Percentiles rank a stretch among this genome's conserved stretches.
These are phyloP conservation scores for Volvariella surrecta DNA, from an alignment of 1,284 basidiomycete genomes.

Conservation along the genomic window DNA sequence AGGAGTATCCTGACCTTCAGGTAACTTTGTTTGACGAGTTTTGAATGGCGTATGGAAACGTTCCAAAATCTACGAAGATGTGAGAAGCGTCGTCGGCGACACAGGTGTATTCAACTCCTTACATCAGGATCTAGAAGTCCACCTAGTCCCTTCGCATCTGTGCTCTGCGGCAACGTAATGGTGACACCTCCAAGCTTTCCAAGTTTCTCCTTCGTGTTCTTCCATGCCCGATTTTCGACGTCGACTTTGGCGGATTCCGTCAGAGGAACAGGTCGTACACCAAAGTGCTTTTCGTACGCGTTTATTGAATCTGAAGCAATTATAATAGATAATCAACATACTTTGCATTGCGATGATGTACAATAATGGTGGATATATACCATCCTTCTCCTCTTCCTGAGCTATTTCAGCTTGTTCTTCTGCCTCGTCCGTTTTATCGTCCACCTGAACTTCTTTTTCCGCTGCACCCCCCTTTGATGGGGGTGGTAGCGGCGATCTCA, in stretches of 20 bases:
- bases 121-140: conserved; percentile 20
- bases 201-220: conserved; percentile 33
- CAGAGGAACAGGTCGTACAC: conserved; percentile 37
- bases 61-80: conserved; percentile 47
- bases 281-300: conserved; percentile 62
- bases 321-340: conserved; percentile 1
- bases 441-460: conserved; percentile 12
- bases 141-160: conserved; percentile 18
- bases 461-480: conserved; percentile 5
- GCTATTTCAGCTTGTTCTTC: conserved; percentile 14
- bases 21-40: conserved; percentile 40
- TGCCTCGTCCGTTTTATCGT: conserved; percentile 14
- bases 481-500: too few relatives aligned
- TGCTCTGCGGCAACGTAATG: conserved; percentile 38
- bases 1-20: conserved; percentile 34
- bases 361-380: conserved; percentile 15
- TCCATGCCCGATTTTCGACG: conserved; percentile 47
- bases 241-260: conserved; percentile 37
- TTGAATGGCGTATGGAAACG: conserved; percentile 49
- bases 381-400: conserved; percentile 16
- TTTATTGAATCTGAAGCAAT: conserved; percentile 21
- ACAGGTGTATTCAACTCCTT: conserved; percentile 3
- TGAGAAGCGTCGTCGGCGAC: background rate
- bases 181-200: conserved; percentile 48
- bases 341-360: background rate